Percentiles rank a stretch among this genome's conserved stretches.
phyloP scores from a whole-genome alignment of 169 alveolate genomes.

The Eimeria necatrix region DNA sequence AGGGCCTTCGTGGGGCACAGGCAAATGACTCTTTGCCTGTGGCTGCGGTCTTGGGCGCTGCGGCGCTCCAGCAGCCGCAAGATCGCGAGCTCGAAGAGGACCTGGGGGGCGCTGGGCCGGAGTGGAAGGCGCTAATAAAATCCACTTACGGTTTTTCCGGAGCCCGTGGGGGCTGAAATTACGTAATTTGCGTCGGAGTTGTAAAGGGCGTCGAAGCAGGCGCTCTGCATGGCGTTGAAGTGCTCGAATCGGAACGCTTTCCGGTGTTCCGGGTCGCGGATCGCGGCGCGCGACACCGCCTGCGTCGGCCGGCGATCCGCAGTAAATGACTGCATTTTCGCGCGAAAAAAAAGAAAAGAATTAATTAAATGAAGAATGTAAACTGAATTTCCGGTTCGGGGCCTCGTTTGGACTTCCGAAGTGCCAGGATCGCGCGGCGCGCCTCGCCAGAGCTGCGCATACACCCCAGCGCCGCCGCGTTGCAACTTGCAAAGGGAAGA shows the following conservation, averaged over 20 bases:
- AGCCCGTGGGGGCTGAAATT: slow-evolving; percentile 96
- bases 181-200: slow-evolving; percentile 88
- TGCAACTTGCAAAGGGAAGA: too few species aligned
- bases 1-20: slow-evolving; percentile 21
- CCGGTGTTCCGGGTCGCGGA: slow-evolving; percentile 28
- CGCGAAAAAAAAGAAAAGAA: too few species aligned
- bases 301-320: not conserved
- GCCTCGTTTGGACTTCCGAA: too few species aligned
- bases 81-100: not conserved
- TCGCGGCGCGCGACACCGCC: not conserved
- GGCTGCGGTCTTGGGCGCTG: not conserved
- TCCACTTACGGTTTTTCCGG: slow-evolving; percentile 91
- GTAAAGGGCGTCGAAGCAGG: slow-evolving; percentile 86
- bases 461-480: too few species aligned
- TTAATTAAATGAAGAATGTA: too few species aligned
- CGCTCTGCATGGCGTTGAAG: slow-evolving; percentile 1
- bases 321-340: too few species aligned
- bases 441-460: too few species aligned
- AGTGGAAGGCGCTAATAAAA: too few species aligned
- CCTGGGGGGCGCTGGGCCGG: not conserved
- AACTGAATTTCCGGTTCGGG: too few species aligned
- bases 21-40: not conserved
- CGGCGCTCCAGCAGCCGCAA: slow-evolving; percentile 5
- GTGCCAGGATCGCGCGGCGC: too few species aligned
- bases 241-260: not conserved